These are phyloP conservation scores for Microdochium bolleyi DNA, from an alignment of 2,329 filamentous ascomycete species.

Conservation along the genomic window DNA sequence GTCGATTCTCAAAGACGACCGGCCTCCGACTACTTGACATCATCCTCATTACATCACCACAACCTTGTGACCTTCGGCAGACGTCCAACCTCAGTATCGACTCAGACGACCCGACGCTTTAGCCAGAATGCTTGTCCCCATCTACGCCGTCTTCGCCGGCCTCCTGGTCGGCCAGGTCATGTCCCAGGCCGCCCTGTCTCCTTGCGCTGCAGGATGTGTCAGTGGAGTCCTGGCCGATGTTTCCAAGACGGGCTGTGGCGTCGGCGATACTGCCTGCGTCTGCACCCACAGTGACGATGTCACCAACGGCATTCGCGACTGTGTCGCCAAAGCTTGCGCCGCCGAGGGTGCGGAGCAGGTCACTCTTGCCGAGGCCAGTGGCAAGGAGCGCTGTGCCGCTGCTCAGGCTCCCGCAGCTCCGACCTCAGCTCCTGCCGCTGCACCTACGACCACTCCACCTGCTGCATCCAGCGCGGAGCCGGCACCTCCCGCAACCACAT, in stretches of 20 bases:
- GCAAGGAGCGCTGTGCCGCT: conserved; percentile 15
- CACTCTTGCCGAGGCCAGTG: conserved; percentile 15
- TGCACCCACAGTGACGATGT: conserved; percentile 24
- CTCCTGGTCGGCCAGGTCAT: conserved; percentile 9
- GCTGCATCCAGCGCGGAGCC: neutral
- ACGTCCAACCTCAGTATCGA: neutral
- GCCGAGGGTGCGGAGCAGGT: conserved; percentile 18
- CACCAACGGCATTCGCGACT: conserved; percentile 28
- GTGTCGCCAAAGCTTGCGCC: conserved; percentile 22
- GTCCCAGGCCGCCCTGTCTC: conserved; percentile 10
- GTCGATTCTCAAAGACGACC: neutral
- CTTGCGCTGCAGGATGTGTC: conserved; percentile 19
- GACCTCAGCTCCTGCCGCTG: conserved; percentile 2
- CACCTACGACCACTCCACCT: conserved; percentile 1
- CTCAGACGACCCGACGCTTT: neutral
- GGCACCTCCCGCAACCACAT: neutral
- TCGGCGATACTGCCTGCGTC: conserved; percentile 26
- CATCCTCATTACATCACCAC: neutral
- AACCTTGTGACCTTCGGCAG: neutral
- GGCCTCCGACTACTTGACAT: neutral
- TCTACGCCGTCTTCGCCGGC: conserved; percentile 4
- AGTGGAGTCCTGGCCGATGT: conserved; percentile 13
- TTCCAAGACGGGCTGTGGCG: conserved; percentile 13
- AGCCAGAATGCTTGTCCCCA: neutral
- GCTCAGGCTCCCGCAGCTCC: conserved; percentile 9